Evolutionary conservation across 2,329 filamentous ascomycete species (phyloP).

Genomic region (Aspergillus pseudonomiae): DNA sequence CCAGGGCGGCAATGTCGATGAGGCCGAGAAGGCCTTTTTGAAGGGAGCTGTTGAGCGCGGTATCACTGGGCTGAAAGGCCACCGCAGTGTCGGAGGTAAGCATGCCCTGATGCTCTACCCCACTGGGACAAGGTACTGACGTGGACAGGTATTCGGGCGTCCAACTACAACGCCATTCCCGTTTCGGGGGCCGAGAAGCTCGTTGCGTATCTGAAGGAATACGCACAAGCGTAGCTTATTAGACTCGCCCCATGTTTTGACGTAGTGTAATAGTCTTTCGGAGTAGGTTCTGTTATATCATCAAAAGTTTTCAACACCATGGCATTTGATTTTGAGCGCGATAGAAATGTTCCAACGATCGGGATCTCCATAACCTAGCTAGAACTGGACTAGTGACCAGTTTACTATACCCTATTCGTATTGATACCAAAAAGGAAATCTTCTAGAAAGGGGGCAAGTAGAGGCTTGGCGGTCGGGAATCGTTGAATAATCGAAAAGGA

Average conservation of each 20-base stretch:
- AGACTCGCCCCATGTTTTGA: neutral
- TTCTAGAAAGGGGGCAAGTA: neutral
- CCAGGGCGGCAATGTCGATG: constrained; percentile 63
- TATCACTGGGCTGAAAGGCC: constrained; percentile 82
- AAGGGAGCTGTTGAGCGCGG: constrained; percentile 68
- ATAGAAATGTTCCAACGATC: neutral
- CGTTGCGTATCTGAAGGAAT: constrained; percentile 54
- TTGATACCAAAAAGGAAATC: too few species aligned
- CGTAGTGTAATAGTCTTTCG: neutral
- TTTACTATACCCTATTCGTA: too few species aligned
- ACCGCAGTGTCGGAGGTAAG: constrained; percentile 76
- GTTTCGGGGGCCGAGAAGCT: constrained; percentile 48
- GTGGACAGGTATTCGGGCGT: constrained; percentile 67
- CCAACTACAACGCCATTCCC: constrained; percentile 86
- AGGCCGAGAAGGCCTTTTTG: constrained; percentile 76
- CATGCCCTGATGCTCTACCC: neutral
- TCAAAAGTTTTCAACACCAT: neutral
- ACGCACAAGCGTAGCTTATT: neutral
- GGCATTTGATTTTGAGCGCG: neutral
- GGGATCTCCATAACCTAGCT: neutral
- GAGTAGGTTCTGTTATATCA: neutral
- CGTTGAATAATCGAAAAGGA: neutral
- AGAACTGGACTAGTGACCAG: neutral
- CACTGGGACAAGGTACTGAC: neutral
- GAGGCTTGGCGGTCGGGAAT: neutral